Evolutionary conservation across 495 filamentous ascomycete genomes (phyloP), one percentile per base, ranked within the genome.

Genomic region (Hypoxylon trugodes): DNA sequence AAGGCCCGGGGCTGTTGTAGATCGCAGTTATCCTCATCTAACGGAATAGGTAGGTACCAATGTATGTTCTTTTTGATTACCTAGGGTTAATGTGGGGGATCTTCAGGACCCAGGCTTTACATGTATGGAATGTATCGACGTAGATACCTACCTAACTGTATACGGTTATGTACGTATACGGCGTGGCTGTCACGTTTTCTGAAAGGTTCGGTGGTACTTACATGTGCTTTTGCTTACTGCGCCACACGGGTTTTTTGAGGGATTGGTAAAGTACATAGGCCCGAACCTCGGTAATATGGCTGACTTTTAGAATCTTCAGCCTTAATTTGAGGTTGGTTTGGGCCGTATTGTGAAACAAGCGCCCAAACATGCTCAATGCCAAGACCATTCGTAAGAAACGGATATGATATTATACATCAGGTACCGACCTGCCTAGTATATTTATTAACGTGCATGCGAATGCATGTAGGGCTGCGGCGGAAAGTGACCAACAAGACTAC

Each of bases 391-490:
- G 26, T 10, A 22, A 40, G 35, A 52, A 30, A 21, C 35, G 35
- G 25, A 24, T 22, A 28, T 22, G 49, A 25, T 30, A 30, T n/a
- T n/a, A n/a, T n/a, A n/a, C n/a, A n/a, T n/a, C n/a, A n/a, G n/a
- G n/a, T n/a, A n/a, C n/a, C n/a, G n/a, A n/a, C n/a, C n/a, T n/a
- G n/a, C n/a, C n/a, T n/a, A n/a, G n/a, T n/a, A n/a, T n/a, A n/a
- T n/a, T n/a, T n/a, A n/a, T n/a, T n/a, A n/a, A n/a, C n/a, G 32
- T 9, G 32, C 12, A 50, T 50, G 36, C 46, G 36, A 13, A 36
- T 41, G 24, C 13, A 43, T 49, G 61, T 48, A 59, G 25, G 54
- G 61, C 47, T 53, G 42, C 40, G 61, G 61, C 65, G 18, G 43
- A 45, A 22, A 58, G 65, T 37, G 49, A 51, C 54, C 40, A 51